Evolutionary conservation across 441 rosid species (phyloP).

Genomic region (Croton setiger): DNA sequence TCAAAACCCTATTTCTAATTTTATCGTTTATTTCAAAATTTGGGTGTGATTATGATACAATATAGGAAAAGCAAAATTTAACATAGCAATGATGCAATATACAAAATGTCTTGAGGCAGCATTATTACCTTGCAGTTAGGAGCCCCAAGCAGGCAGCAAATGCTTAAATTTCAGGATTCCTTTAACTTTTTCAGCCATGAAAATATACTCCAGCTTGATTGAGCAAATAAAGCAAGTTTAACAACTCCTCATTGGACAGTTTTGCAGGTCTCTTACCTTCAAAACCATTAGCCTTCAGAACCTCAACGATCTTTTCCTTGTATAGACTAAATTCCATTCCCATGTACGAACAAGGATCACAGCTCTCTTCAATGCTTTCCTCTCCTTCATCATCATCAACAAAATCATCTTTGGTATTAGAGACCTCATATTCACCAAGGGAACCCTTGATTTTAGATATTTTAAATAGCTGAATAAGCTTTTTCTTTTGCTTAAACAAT

Average conservation of each 20-base stretch:
- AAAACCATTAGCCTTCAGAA: slow-evolving; percentile 46
- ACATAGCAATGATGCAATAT: background rate
- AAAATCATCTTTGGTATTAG: slow-evolving; percentile 5
- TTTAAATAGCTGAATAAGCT: slow-evolving; percentile 52
- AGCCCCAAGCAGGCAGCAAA: slow-evolving; percentile 17
- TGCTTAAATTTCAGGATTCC: slow-evolving; percentile 18
- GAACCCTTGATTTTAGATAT: slow-evolving; percentile 29
- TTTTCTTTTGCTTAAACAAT: slow-evolving; percentile 86
- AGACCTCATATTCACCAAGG: background rate
- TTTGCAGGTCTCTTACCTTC: slow-evolving; percentile 79
- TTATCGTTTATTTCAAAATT: too few relatives aligned
- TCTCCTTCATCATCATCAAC: slow-evolving; percentile 15
- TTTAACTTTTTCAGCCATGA: slow-evolving; percentile 29
- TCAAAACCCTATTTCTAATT: too few relatives aligned
- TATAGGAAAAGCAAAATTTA: background rate
- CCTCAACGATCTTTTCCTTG: slow-evolving; percentile 49
- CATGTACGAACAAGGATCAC: slow-evolving; percentile 17
- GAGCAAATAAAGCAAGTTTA: slow-evolving; percentile 47
- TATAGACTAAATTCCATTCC: slow-evolving; percentile 42
- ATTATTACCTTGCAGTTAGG: background rate
- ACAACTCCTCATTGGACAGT: slow-evolving; percentile 54
- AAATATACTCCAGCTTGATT: slow-evolving; percentile 69
- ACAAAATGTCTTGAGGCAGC: background rate
- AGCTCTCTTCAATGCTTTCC: slow-evolving; percentile 23
- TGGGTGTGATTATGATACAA: too few relatives aligned